Evolutionary conservation across 257 asterid species (phyloP).

Genomic region (Knoxia roxburghii): DNA sequence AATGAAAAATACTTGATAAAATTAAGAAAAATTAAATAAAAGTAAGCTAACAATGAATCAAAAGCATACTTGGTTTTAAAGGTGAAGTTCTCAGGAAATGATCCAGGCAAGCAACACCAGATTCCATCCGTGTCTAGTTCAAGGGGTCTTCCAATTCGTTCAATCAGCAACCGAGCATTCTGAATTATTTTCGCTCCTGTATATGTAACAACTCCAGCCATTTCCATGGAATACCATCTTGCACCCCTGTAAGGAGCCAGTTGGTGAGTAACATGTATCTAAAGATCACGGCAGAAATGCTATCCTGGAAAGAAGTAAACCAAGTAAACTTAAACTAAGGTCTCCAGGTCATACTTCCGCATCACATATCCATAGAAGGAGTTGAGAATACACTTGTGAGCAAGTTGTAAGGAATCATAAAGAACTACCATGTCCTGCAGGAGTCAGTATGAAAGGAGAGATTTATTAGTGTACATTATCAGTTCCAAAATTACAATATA

Average conservation of each 20-base stretch:
- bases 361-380: constrained; percentile 98
- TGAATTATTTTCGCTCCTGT: constrained; percentile 98
- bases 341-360: constrained; percentile 69
- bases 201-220: constrained; percentile 98
- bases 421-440: constrained; percentile 91
- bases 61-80: constrained; percentile 67
- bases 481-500: not conserved
- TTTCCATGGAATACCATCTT: constrained; percentile 99
- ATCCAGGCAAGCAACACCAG: constrained; percentile 91
- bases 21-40: constrained; percentile 3
- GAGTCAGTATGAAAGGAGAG: constrained; percentile 22
- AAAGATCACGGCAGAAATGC: constrained; percentile 13
- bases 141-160: constrained; percentile 96
- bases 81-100: constrained; percentile 96
- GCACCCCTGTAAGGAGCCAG: constrained; percentile 66
- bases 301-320: not conserved
- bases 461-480: not conserved
- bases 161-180: constrained; percentile 94
- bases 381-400: constrained; percentile 97
- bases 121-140: constrained; percentile 99
- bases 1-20: not conserved
- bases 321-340: constrained; percentile 20
- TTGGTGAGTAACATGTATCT: constrained; percentile 13
- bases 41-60: constrained; percentile 9
- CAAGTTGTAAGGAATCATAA: constrained; percentile 93